Conservation (phyloP, 805 yeast species). For the Debaryomyces hansenii region DNA sequence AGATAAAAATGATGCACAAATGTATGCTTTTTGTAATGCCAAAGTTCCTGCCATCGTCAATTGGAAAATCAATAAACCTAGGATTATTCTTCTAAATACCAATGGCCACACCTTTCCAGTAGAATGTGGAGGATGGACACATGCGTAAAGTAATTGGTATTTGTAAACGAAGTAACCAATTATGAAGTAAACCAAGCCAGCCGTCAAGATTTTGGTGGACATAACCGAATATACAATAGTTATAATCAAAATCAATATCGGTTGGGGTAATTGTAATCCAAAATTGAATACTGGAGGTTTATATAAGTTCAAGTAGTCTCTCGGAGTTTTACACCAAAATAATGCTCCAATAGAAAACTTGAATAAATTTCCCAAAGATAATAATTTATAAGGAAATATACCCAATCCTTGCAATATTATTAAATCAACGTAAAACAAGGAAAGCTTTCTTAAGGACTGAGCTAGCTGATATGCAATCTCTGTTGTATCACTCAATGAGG, state of each 20-base stretch:
- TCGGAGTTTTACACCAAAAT: conserved; percentile 76
- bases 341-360: conserved; percentile 57
- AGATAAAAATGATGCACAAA: conserved; percentile 64
- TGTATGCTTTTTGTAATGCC: conserved; percentile 76
- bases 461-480: conserved; percentile 87
- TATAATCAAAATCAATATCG: conserved; percentile 79
- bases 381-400: conserved; percentile 83
- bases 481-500: conserved; percentile 85
- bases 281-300: conserved; percentile 91
- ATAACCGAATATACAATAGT: conserved; percentile 85
- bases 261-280: conserved; percentile 90
- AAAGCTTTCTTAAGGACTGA: conserved; percentile 71
- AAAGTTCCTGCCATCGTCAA: conserved; percentile 90
- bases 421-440: conserved; percentile 88
- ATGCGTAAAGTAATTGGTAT: conserved; percentile 84
- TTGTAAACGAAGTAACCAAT: conserved; percentile 88
- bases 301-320: conserved; percentile 73
- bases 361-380: conserved; percentile 75
- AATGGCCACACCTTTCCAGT: conserved; percentile 97
- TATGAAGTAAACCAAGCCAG: conserved; percentile 81
- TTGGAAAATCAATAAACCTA: conserved; percentile 83
- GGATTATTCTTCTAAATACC: conserved; percentile 74
- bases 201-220: conserved; percentile 81
- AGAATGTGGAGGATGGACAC: conserved; percentile 94
- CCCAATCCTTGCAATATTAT: conserved; percentile 81